Evolutionary conservation across 768 basidiomycete genomes (phyloP).

Genomic region (Cystofilobasidium bisporidii): DNA sequence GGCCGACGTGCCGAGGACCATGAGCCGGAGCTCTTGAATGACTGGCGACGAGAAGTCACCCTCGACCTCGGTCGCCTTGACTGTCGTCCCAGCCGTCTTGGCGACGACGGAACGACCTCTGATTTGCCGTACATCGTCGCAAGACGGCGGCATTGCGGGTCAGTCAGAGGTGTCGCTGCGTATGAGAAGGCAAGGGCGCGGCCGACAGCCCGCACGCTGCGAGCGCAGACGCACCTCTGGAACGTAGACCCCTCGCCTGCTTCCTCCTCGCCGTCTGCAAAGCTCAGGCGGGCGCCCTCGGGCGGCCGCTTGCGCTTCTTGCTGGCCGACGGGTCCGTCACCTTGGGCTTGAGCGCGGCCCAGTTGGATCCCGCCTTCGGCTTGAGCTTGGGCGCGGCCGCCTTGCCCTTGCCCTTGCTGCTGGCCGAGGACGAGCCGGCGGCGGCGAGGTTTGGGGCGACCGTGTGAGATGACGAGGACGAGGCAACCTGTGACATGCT

Average conservation of each 20-base stretch:
- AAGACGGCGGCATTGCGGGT: no score
- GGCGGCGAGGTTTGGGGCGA: not conserved
- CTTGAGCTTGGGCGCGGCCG: slow-evolving; percentile 11
- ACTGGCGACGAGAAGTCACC: slow-evolving; percentile 28
- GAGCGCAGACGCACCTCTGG: slow-evolving; percentile 11
- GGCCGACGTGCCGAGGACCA: slow-evolving; percentile 36
- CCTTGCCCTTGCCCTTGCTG: slow-evolving; percentile 9
- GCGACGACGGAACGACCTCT: not conserved
- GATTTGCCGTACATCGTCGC: no score
- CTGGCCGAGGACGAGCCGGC: not conserved
- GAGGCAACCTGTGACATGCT: not conserved
- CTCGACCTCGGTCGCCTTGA: slow-evolving; percentile 9
- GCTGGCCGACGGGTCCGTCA: slow-evolving; percentile 5
- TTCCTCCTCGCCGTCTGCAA: not conserved
- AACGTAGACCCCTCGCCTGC: slow-evolving; percentile 10
- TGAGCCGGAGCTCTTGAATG: slow-evolving; percentile 35
- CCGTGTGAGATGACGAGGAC: slow-evolving; percentile 9
- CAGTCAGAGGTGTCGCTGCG: no score
- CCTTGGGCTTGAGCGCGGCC: slow-evolving; percentile 24
- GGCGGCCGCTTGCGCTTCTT: slow-evolving; percentile 25
- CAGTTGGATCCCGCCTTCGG: slow-evolving; percentile 21
- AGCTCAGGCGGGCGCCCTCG: not conserved
- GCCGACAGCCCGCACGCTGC: no score
- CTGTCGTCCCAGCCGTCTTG: not conserved
- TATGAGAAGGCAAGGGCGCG: not conserved